Conservation (phyloP, 345 rosid genomes). For the Dipteronia dyeriana region DNA sequence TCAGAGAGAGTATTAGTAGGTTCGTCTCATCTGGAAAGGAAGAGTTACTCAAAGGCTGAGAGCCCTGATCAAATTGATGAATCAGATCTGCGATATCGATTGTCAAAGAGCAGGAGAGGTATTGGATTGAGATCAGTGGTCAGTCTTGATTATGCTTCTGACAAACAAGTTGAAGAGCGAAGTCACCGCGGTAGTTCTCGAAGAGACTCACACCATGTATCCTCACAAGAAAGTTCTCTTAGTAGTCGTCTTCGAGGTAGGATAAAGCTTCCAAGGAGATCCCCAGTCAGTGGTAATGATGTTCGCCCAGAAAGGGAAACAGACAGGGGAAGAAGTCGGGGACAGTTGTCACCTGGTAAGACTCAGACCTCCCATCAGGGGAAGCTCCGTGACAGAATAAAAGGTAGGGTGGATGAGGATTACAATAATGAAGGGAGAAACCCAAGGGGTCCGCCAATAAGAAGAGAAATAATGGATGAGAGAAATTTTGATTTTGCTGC, state of each 20-base stretch:
- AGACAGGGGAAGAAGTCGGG: conserved; percentile 53
- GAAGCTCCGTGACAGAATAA: conserved; percentile 66
- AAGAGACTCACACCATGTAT: conserved; percentile 39
- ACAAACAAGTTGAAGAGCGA: conserved; percentile 44
- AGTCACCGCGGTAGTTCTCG: conserved; percentile 43
- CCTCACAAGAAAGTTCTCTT: conserved; percentile 47
- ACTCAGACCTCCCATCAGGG: conserved; percentile 42
- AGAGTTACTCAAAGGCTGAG: conserved; percentile 45
- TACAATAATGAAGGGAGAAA: conserved; percentile 41
- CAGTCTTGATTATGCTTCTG: conserved; percentile 50
- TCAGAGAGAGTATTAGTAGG: conserved; percentile 49
- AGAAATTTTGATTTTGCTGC: conserved; percentile 39
- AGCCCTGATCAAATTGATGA: conserved; percentile 49
- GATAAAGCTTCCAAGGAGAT: conserved; percentile 70
- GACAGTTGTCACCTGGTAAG: conserved; percentile 46
- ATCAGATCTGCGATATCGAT: conserved; percentile 70
- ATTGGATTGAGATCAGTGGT: conserved; percentile 70
- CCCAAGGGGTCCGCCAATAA: conserved; percentile 36
- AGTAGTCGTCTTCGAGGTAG: conserved; percentile 78
- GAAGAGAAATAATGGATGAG: conserved; percentile 58
- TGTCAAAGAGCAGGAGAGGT: conserved; percentile 66
- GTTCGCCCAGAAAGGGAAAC: conserved; percentile 45
- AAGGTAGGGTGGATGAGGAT: conserved; percentile 52
- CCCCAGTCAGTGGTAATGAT: conserved; percentile 38
- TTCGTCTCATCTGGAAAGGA: conserved; percentile 50